phyloP scores from a whole-genome alignment of 768 basidiomycete genomes.

The Leccinum imitatum region DNA sequence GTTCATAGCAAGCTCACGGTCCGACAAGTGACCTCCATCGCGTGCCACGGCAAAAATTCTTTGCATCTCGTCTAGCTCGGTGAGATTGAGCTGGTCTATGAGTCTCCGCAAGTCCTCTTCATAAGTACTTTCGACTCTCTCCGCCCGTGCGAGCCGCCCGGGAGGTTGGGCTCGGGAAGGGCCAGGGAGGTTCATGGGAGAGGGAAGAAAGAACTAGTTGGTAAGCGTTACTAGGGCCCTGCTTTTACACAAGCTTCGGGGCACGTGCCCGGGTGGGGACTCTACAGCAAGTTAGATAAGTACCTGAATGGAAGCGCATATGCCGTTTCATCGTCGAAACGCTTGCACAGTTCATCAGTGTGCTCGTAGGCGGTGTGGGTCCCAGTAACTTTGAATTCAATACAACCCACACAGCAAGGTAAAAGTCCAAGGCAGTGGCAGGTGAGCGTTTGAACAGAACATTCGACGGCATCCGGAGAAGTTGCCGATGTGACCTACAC shows the following conservation, averaged over 20 bases:
- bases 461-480: too few species aligned
- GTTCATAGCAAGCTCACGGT: conserved; percentile 26
- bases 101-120: conserved; percentile 26
- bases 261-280: conserved; percentile 7
- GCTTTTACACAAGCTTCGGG: conserved; percentile 4
- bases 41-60: conserved; percentile 5
- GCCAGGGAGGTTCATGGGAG: conserved; percentile 28
- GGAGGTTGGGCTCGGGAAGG: conserved; percentile 19
- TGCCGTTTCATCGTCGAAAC: not conserved
- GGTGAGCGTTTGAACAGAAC: too few species aligned
- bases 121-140: conserved; percentile 23
- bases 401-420: not conserved
- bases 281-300: not conserved
- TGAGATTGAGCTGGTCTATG: conserved; percentile 17
- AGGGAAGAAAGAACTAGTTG: conserved; percentile 11
- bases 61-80: conserved; percentile 22
- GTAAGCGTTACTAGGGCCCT: not conserved
- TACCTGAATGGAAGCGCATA: not conserved
- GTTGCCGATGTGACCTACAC: too few species aligned
- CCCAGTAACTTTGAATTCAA: not conserved
- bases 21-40: conserved; percentile 15
- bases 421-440: too few species aligned
- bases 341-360: not conserved
- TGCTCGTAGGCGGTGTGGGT: not conserved
- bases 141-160: conserved; percentile 1